phyloP scores from a whole-genome alignment of 2,329 filamentous ascomycete species.

The Botrytis elliptica region DNA sequence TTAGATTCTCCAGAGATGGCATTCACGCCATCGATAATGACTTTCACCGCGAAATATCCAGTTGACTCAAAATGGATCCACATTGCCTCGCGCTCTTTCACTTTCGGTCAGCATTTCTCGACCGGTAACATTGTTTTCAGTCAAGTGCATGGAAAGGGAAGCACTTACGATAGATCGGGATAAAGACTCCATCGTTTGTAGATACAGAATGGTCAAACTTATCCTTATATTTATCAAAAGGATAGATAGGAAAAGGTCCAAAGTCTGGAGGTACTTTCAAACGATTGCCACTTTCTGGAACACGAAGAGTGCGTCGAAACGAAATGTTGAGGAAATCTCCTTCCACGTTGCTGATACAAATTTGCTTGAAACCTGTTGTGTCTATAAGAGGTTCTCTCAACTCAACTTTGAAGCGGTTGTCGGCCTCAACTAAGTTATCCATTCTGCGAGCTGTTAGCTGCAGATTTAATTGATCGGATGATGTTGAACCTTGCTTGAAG shows the following conservation, averaged over 20 bases:
- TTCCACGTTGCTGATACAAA: background rate
- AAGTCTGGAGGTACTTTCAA: slow-evolving; percentile 40
- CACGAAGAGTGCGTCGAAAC: slow-evolving; percentile 45
- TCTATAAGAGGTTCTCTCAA: background rate
- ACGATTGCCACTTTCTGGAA: slow-evolving; percentile 40
- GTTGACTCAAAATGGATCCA: slow-evolving; percentile 42
- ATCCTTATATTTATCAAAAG: slow-evolving; percentile 37
- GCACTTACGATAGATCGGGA: slow-evolving; percentile 45
- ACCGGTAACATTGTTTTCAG: too few relatives aligned
- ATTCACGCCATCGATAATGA: slow-evolving; percentile 45
- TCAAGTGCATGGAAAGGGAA: too few relatives aligned
- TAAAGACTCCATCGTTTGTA: slow-evolving; percentile 46
- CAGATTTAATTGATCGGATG: too few relatives aligned
- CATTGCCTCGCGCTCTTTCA: slow-evolving; percentile 43
- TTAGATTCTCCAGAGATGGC: slow-evolving; percentile 40
- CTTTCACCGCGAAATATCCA: slow-evolving; percentile 41
- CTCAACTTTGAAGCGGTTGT: background rate
- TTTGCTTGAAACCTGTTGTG: background rate
- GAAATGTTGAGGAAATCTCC: slow-evolving; percentile 31
- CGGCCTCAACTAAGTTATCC: too few relatives aligned
- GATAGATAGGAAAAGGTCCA: slow-evolving; percentile 44
- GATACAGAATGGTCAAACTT: slow-evolving; percentile 41
- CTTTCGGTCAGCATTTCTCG: too few relatives aligned
- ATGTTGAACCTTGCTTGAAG: too few relatives aligned
- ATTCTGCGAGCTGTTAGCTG: too few relatives aligned